Percentiles rank a stretch among this genome's conserved stretches.
These are phyloP conservation scores for Meyerozyma elateridarum DNA, from an alignment of 1,139 yeast genomes.

Conservation along the genomic window DNA sequence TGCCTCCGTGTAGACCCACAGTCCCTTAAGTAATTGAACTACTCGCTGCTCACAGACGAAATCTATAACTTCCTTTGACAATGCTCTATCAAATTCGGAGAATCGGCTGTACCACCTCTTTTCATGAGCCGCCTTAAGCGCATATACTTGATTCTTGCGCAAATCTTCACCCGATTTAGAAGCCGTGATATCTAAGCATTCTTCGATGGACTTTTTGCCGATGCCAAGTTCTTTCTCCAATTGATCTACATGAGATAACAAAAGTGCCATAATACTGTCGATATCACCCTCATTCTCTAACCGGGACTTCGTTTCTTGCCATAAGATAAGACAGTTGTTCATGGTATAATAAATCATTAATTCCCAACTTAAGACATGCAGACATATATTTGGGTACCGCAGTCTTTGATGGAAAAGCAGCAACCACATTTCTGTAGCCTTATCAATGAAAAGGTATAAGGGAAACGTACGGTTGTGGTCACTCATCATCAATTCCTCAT, in stretches of 20 bases:
- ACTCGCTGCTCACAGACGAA: constrained; percentile 80
- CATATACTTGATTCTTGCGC: constrained; percentile 51
- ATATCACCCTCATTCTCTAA: constrained; percentile 41
- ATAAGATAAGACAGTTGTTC: constrained; percentile 54
- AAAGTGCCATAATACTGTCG: constrained; percentile 42
- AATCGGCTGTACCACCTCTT: constrained; percentile 35
- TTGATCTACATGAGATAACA: constrained; percentile 25
- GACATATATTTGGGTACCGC: constrained; percentile 35
- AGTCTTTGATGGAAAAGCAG: constrained; percentile 31
- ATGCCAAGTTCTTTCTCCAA: constrained; percentile 27
- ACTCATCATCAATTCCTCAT: constrained; percentile 53
- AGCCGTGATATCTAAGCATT: constrained; percentile 41
- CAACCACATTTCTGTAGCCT: constrained; percentile 36
- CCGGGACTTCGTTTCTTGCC: constrained; percentile 66
- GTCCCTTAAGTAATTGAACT: constrained; percentile 66
- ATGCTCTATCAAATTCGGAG: constrained; percentile 44
- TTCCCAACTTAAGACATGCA: constrained; percentile 51
- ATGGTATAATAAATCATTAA: constrained; percentile 52
- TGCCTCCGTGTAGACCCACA: constrained; percentile 74
- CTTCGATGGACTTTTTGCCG: constrained; percentile 32
- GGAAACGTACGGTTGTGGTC: constrained; percentile 44
- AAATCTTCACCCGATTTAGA: constrained; percentile 44
- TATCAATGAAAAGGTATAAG: constrained; percentile 31
- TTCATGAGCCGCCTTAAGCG: constrained; percentile 32
- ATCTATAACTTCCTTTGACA: constrained; percentile 59